A percentile compares a stretch with the other conserved stretches of the same genome.
Conservation (phyloP, 305 asterid species). For the Fraxinus nigra region DNA sequence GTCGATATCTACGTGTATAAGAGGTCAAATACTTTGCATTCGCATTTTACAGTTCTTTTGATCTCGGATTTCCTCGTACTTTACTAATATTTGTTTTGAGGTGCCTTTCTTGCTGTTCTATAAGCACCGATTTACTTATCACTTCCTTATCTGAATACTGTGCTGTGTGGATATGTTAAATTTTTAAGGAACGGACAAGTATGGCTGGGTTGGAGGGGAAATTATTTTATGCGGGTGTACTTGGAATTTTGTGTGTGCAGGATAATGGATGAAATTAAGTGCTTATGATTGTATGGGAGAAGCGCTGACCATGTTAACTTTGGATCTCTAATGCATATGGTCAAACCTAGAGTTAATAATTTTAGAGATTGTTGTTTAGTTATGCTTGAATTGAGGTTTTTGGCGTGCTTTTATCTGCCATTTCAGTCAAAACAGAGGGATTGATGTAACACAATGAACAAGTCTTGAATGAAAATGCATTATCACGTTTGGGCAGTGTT, state of each 20-base stretch:
- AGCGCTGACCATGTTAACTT: background rate
- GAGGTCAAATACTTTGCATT: background rate
- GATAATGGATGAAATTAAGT: background rate
- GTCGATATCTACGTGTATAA: constrained; percentile 15
- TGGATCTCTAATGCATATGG: background rate
- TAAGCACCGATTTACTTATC: background rate
- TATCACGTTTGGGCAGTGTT: background rate
- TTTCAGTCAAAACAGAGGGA: background rate
- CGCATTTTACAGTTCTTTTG: background rate
- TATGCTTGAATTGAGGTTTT: background rate
- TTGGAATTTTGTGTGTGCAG: background rate
- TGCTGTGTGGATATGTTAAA: background rate
- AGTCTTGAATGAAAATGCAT: background rate
- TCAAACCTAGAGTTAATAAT: background rate
- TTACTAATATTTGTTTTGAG: background rate
- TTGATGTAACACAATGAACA: background rate
- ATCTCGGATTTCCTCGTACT: background rate
- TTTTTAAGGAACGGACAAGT: background rate
- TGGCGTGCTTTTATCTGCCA: background rate
- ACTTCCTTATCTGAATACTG: background rate
- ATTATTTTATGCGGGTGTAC: background rate
- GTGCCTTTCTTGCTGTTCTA: background rate
- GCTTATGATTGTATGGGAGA: background rate
- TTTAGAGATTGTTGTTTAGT: background rate
- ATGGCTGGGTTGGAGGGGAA: background rate